A percentile compares a stretch with the other conserved stretches of the same genome.
Conservation (phyloP, 495 filamentous ascomycete species). For the Darksidea phi region DNA sequence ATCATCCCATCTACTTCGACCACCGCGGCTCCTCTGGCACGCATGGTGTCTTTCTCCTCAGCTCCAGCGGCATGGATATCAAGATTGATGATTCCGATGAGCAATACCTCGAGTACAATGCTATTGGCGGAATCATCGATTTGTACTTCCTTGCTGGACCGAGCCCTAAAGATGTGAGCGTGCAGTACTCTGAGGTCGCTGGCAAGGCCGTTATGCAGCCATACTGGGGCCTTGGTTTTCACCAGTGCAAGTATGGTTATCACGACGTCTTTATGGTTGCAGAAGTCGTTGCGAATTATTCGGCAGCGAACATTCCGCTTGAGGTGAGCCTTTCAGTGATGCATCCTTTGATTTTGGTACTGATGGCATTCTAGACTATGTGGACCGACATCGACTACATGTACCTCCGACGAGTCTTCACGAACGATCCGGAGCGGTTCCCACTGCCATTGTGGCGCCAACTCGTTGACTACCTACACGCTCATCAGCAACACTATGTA, state of each 20-base stretch:
- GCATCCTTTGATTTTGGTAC: too few relatives aligned
- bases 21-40: slow-evolving; percentile 64
- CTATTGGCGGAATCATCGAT: slow-evolving; percentile 76
- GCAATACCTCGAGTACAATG: slow-evolving; percentile 81
- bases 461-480: slow-evolving; percentile 68
- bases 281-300: slow-evolving; percentile 78
- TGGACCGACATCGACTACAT: slow-evolving; percentile 70
- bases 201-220: slow-evolving; percentile 73
- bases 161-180: slow-evolving; percentile 64
- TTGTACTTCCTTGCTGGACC: slow-evolving; percentile 80
- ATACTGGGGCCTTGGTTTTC: slow-evolving; percentile 80
- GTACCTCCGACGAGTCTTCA: slow-evolving; percentile 60
- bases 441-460: slow-evolving; percentile 63
- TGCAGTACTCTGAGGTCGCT: slow-evolving; percentile 70
- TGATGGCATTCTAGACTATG: too few relatives aligned
- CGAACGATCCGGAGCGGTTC: slow-evolving; percentile 72
- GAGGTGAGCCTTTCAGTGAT: too few relatives aligned
- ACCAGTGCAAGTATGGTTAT: slow-evolving; percentile 81
- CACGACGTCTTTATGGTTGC: slow-evolving; percentile 73
- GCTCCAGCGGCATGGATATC: slow-evolving; percentile 83
- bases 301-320: slow-evolving; percentile 67
- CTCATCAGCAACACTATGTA: slow-evolving; percentile 71
- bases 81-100: slow-evolving; percentile 65
- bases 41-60: slow-evolving; percentile 79
- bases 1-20: slow-evolving; percentile 83